phyloP scores from a whole-genome alignment of 495 filamentous ascomycete genomes.

The Baudoinia panamericana region DNA sequence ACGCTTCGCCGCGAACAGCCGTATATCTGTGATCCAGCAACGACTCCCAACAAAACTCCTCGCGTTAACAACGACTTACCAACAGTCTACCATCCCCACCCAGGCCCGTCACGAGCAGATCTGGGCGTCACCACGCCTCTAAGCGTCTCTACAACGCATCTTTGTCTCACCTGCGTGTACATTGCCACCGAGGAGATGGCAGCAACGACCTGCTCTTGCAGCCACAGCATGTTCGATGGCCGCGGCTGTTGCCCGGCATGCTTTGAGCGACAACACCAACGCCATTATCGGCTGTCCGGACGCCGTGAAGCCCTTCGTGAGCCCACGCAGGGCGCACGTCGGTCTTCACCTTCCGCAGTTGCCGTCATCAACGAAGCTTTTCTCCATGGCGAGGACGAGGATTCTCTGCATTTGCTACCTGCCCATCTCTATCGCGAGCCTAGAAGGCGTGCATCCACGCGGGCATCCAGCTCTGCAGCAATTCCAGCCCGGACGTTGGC shows the following conservation, averaged over 20 bases:
- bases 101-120: neutral
- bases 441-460: neutral
- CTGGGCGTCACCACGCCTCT: neutral
- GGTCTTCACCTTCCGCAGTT: neutral
- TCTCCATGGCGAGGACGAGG: neutral
- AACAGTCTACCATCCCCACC: neutral
- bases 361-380: neutral
- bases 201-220: slow-evolving; percentile 1
- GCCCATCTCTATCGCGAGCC: neutral
- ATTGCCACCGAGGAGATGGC: neutral
- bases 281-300: slow-evolving; percentile 1
- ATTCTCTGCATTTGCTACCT: neutral
- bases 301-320: neutral
- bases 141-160: neutral
- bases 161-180: neutral
- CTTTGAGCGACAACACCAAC: slow-evolving; percentile 2
- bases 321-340: neutral
- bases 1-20: neutral
- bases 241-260: slow-evolving; percentile 4
- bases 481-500: neutral
- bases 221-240: slow-evolving; percentile 1
- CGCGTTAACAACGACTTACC: neutral
- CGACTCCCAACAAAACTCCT: neutral
- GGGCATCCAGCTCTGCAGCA: neutral
- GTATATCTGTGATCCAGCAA: neutral